Percentiles rank a stretch among this genome's conserved stretches.
Conservation (phyloP, 805 yeast genomes). For the Priceomyces fermenticarens region DNA sequence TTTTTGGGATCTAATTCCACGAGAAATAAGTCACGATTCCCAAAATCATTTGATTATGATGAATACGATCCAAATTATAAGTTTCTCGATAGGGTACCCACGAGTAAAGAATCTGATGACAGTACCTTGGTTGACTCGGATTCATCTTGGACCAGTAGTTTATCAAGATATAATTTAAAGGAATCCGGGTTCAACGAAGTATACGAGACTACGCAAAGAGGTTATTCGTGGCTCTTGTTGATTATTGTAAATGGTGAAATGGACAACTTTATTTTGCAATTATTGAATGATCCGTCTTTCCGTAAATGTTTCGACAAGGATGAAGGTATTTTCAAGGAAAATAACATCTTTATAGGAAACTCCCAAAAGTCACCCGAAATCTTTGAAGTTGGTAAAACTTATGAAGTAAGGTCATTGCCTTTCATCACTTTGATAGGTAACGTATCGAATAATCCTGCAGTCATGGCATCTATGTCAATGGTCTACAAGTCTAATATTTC, state of each 20-base stretch:
- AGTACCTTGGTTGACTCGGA: neutral
- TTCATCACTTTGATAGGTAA: conserved; percentile 16
- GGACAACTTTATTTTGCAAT: conserved; percentile 12
- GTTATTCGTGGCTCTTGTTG: conserved; percentile 32
- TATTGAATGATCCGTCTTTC: conserved; percentile 16
- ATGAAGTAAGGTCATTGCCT: conserved; percentile 28
- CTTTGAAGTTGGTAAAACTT: conserved; percentile 33
- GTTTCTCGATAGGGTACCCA: conserved; percentile 5
- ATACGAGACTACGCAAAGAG: conserved; percentile 24
- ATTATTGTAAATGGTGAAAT: conserved; percentile 26
- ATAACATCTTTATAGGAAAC: conserved; percentile 28
- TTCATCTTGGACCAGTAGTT: conserved; percentile 6
- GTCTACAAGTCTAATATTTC: conserved; percentile 8
- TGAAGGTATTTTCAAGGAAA: conserved; percentile 26
- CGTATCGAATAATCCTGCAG: conserved; percentile 8
- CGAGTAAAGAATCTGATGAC: neutral
- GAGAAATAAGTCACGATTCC: conserved; percentile 12
- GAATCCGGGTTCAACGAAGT: conserved; percentile 25
- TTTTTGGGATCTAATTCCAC: conserved; percentile 17
- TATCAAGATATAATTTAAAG: conserved; percentile 9
- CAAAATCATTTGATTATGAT: conserved; percentile 25
- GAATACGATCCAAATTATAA: conserved; percentile 18
- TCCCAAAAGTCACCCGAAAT: conserved; percentile 33
- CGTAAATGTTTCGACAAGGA: conserved; percentile 23
- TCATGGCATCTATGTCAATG: conserved; percentile 11